Percentiles rank a stretch among this genome's conserved stretches.
phyloP scores from a whole-genome alignment of 345 rosid genomes.

The Firmiana major region DNA sequence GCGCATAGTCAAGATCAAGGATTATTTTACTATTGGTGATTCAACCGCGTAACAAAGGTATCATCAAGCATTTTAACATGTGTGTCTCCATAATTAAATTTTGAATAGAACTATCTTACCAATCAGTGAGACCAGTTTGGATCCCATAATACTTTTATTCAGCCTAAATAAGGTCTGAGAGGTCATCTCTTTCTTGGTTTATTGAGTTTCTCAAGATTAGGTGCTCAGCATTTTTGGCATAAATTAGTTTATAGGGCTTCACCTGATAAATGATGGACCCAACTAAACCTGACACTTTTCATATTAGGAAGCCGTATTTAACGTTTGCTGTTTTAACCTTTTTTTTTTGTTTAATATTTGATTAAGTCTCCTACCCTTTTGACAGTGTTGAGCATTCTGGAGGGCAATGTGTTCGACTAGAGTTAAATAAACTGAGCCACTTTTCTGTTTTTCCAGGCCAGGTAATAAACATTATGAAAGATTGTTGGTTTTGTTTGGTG shows the following conservation, averaged over 20 bases:
- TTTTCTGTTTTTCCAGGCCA: constrained; percentile 95
- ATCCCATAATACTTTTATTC: not conserved
- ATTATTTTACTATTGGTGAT: not conserved
- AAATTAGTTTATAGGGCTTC: not conserved
- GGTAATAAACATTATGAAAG: constrained; percentile 38
- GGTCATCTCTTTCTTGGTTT: not conserved
- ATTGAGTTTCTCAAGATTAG: constrained; percentile 1
- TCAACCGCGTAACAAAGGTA: not conserved
- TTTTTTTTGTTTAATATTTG: not conserved
- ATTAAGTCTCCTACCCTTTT: constrained; percentile 9
- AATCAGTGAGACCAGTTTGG: not conserved
- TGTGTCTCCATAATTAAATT: not conserved
- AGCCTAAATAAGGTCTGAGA: not conserved
- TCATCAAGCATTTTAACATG: not conserved
- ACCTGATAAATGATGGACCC: not conserved
- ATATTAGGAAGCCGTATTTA: not conserved
- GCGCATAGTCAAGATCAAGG: not conserved
- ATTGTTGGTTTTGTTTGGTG: constrained; percentile 7
- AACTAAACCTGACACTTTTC: not conserved
- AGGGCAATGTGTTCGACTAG: constrained; percentile 79
- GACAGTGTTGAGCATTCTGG: constrained; percentile 78
- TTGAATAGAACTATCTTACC: not conserved
- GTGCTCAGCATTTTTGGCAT: not conserved
- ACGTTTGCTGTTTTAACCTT: not conserved
- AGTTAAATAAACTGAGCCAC: constrained; percentile 57